A percentile compares a stretch with the other conserved stretches of the same genome.
Evolutionary conservation across 352 stramenopile genomes (phyloP).

Genomic region (Blastocystis sp.): DNA sequence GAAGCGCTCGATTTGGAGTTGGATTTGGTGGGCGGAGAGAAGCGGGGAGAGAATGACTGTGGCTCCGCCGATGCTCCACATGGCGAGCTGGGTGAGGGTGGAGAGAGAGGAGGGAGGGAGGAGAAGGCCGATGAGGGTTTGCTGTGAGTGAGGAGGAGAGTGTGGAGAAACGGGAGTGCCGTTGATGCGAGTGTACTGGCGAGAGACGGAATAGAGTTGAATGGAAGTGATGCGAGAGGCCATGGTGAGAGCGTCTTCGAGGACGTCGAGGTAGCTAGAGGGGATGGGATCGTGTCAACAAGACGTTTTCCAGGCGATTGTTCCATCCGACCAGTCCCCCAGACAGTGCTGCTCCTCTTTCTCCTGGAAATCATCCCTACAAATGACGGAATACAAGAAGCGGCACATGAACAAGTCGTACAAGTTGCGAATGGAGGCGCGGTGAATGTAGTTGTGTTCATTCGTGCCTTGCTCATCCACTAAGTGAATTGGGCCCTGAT

Average conservation of each 20-base stretch:
- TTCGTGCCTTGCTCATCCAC: constrained; percentile 3
- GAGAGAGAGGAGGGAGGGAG: constrained; percentile 29
- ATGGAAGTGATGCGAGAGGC: constrained; percentile 32
- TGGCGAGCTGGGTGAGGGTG: constrained; percentile 12
- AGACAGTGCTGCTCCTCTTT: constrained; percentile 18
- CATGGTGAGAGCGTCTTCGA: constrained; percentile 46
- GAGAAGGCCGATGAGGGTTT: constrained; percentile 7
- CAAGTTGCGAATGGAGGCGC: constrained; percentile 15
- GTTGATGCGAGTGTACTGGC: constrained; percentile 1
- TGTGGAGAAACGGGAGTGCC: neutral
- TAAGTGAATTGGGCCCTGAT: constrained; percentile 9
- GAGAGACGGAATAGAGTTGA: constrained; percentile 28
- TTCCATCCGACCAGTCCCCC: neutral
- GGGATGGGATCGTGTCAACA: neutral
- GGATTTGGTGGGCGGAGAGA: constrained; percentile 15
- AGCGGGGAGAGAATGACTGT: constrained; percentile 16
- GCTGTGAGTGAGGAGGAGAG: neutral
- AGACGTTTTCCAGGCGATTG: neutral
- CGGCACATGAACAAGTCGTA: constrained; percentile 39
- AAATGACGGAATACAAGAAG: neutral
- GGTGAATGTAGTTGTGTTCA: constrained; percentile 21
- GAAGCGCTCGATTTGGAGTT: constrained; percentile 32
- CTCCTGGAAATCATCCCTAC: constrained; percentile 32
- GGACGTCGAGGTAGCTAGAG: constrained; percentile 24
- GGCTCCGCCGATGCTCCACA: constrained; percentile 50